Evolutionary conservation across 176 grass and related monocot species (phyloP).

Genomic region (Avena insularis): DNA sequence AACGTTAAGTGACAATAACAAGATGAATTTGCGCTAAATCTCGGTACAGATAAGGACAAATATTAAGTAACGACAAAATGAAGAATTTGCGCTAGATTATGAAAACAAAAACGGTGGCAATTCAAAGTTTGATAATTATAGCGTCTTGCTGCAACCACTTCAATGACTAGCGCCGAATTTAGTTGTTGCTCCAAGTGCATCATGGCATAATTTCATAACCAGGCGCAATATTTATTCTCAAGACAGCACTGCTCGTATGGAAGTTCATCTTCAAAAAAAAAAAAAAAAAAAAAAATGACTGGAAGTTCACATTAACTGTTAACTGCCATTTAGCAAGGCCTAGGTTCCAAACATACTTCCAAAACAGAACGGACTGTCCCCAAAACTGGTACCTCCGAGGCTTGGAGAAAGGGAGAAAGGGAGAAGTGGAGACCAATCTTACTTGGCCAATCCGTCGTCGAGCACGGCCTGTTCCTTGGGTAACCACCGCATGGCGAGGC

Average conservation of each 20-base stretch:
- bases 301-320: background rate
- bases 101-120: background rate
- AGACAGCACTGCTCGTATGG: background rate
- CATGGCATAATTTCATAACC: background rate
- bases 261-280: background rate
- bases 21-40: background rate
- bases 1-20: background rate
- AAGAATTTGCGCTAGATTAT: background rate
- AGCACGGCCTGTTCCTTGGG: constrained; percentile 49
- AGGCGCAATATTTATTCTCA: background rate
- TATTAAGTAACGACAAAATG: background rate
- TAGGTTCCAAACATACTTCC: background rate
- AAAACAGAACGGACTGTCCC: background rate
- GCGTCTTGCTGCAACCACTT: background rate
- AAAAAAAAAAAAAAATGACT: background rate
- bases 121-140: background rate
- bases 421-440: constrained; percentile 8
- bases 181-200: background rate
- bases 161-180: background rate
- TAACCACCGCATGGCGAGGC: constrained; percentile 47
- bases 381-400: background rate
- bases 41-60: constrained; percentile 10
- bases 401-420: background rate
- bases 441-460: constrained; percentile 34
- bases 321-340: background rate